Base-by-base conservation (phyloP, 805 yeast genomes). In the Yamadazyma sp. region DNA sequence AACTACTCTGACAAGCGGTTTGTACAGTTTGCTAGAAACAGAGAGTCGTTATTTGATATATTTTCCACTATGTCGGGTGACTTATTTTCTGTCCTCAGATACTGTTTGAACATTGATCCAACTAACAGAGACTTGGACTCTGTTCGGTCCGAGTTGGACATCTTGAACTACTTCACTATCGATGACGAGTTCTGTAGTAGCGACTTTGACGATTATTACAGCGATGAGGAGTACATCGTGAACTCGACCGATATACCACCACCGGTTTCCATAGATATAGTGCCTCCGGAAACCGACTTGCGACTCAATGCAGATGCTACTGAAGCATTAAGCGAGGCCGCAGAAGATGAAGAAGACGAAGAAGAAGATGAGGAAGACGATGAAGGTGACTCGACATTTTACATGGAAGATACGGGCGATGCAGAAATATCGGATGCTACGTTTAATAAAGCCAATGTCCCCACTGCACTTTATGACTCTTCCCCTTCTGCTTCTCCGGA, bases 1-100 rank as follows among this genome's bases (percentile, higher is more conserved):
- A 78, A 82, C 49, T 79, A 81, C 52, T 70, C 81, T 11, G 97
- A 89, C 62, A 85, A 84, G 54, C 66, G 90, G 35, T 90, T 89
- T 59, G 64, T 84, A 50, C 90, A 87, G 61, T 90, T 85, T 67
- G 90, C 91, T 9, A 77, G 83, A 22, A 85, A 86, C 52, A 76
- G 96, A 49, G 97, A 91, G 59, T 84, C 95, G 1, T 67, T 91
- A 32, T 89, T 88, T 62, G 98, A 91, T 62, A 84, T 89, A 28
- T 91, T 90, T 58, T 89, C 96, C 12, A 70, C 89, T 4, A 82
- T 91, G 88, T 78, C 93, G 36, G 80, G 78, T 36, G 96, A 89
- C 54, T 74, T 89, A 52, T 91, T 88, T 56, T 78, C 83, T n/a
- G 95, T 86, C 0, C 71, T 90, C 54, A 75, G 95, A 40, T 77